phyloP scores from a whole-genome alignment of 345 rosid species.

The Salix udensis region DNA sequence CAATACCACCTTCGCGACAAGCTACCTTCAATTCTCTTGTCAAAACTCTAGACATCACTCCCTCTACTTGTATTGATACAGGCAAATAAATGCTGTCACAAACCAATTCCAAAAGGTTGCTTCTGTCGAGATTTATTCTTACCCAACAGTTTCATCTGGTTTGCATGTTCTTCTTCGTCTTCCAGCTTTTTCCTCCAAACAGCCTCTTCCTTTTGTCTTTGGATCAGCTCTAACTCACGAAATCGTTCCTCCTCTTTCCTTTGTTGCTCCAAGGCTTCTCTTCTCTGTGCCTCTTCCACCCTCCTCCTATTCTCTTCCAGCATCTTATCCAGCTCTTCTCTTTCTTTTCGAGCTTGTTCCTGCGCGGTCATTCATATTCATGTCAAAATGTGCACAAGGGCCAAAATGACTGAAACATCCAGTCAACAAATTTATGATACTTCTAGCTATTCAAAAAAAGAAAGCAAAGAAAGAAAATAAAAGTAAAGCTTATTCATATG shows the following conservation, averaged over 20 bases:
- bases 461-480: too few species aligned
- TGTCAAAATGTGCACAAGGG: background rate
- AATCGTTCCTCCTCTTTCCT: conserved; percentile 77
- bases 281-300: conserved; percentile 77
- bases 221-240: conserved; percentile 66
- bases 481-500: background rate
- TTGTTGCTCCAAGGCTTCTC: conserved; percentile 78
- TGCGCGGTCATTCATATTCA: conserved; percentile 10
- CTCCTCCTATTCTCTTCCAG: conserved; percentile 77
- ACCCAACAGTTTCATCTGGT: conserved; percentile 32
- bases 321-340: conserved; percentile 87
- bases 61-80: background rate
- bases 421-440: background rate
- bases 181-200: conserved; percentile 63
- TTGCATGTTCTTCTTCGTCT: conserved; percentile 55
- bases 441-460: background rate
- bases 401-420: background rate
- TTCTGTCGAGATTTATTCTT: conserved; percentile 54
- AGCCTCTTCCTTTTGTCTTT: conserved; percentile 77
- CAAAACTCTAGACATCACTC: background rate
- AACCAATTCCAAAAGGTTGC: conserved; percentile 40
- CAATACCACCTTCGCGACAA: background rate
- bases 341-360: conserved; percentile 79
- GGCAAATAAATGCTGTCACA: background rate
- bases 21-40: background rate